Base-by-base conservation (phyloP, 495 filamentous ascomycete species). In the Trichoderma erinaceum region DNA sequence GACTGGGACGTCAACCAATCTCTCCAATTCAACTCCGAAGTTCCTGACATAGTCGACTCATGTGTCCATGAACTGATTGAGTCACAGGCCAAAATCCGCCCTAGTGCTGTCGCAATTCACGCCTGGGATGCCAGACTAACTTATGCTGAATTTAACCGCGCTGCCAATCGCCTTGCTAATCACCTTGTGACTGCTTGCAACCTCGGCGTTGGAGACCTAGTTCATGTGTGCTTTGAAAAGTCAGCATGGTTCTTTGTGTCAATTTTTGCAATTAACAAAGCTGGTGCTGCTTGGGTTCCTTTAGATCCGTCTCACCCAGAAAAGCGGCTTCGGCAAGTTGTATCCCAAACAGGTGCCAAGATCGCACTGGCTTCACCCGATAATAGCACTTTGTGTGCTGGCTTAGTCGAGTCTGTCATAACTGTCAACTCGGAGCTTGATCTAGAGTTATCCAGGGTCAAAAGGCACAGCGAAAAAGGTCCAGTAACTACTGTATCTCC, bases 191-290 rank as follows among this genome's bases (percentile, higher is more conserved):
- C 38, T 6, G 12, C 4, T 23, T 43, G 23, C 15, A 82, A 85
- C 7, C 79, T 87, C 43, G 78, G 79, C 0, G 80, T 80, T 1
- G 86, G 85, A 43, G 76, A 73, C 0, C 66, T 87, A 0, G 76
- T 83, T 3, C 81, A 81, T 2, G 78, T 83, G 27, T 76, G 81
- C 4, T 74, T 83, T 66, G 75, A 80, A 48, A 83, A 82, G 70
- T 75, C 76, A 64, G 74, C 78, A 58, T 78, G 81, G 66, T 76
- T 79, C 12, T 73, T 80, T n/a, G 78, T 83, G 35, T 65, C 64
- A n/a, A 65, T 65, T 35, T 15, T 65, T 1, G 64, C 64, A 12
- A 43, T 65, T 10, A 65, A 65, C 64, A 65, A 65, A 23, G 21
- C 64, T 7, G 64, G 64, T 43, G 64, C 64, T n/a, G 29, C 64